These are phyloP conservation scores for Eucalyptus dawsonii DNA, from an alignment of 345 rosid species.

Conservation along the genomic window DNA sequence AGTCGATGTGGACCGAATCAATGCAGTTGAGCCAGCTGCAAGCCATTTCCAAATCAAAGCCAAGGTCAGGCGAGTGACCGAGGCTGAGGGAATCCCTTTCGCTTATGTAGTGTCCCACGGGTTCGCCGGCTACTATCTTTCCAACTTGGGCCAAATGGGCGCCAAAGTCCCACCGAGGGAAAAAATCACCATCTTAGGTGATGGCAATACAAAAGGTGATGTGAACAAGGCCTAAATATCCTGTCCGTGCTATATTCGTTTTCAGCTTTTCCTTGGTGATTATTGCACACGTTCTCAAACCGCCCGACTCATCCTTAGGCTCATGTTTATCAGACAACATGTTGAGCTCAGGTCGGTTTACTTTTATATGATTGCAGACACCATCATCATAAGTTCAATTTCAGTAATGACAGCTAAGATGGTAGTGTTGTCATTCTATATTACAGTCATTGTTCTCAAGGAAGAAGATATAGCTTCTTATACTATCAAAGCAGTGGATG, in stretches of 20 bases:
- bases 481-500: background rate
- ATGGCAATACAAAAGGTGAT: constrained; percentile 11
- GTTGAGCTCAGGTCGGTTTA: background rate
- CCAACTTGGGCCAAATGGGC: background rate
- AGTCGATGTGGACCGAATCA: background rate
- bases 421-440: background rate
- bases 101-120: constrained; percentile 1
- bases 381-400: background rate
- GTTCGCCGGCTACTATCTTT: constrained; percentile 1
- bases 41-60: background rate
- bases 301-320: background rate
- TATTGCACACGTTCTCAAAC: background rate
- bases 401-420: background rate
- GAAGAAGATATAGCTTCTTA: background rate
- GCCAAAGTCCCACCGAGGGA: constrained; percentile 1
- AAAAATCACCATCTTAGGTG: constrained; percentile 1
- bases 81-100: constrained; percentile 21
- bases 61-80: background rate
- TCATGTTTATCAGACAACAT: background rate
- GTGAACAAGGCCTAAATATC: background rate
- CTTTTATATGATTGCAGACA: background rate
- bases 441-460: background rate
- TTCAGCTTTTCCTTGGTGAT: background rate
- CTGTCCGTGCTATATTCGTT: background rate
- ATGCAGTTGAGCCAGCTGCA: constrained; percentile 5